A percentile compares a stretch with the other conserved stretches of the same genome.
These are phyloP conservation scores for Plenodomus lindquistii DNA, from an alignment of 2,329 filamentous ascomycete species.

Conservation along the genomic window DNA sequence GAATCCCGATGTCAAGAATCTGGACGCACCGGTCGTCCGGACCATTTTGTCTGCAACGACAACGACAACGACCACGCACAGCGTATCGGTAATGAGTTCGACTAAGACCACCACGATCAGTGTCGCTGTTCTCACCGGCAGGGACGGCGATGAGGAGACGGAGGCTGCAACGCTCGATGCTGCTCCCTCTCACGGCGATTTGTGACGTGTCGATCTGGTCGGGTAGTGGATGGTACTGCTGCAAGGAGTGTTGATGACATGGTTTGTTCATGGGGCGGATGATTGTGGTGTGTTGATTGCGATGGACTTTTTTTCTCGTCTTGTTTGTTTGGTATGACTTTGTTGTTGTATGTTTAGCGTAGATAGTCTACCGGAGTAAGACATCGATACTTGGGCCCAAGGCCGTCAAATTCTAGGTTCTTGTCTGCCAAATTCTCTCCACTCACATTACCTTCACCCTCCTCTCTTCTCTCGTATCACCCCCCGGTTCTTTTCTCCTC, in stretches of 20 bases:
- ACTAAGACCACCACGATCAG: neutral
- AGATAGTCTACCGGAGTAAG: slow-evolving; percentile 3
- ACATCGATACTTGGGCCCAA: neutral
- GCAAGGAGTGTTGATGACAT: neutral
- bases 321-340: neutral
- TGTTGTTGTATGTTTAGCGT: slow-evolving; percentile 10
- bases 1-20: slow-evolving; percentile 1
- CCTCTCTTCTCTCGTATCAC: too few species aligned
- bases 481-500: too few species aligned
- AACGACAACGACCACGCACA: neutral
- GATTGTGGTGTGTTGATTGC: neutral
- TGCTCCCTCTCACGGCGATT: neutral
- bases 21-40: slow-evolving; percentile 3
- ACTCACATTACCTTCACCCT: too few species aligned
- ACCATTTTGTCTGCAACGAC: neutral
- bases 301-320: neutral
- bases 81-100: neutral
- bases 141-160: neutral
- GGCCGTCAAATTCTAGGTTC: too few species aligned
- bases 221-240: neutral
- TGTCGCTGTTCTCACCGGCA: neutral
- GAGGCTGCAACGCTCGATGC: neutral
- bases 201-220: neutral
- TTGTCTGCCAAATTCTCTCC: too few species aligned
- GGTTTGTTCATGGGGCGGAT: neutral